phyloP scores from a whole-genome alignment of 805 yeast species.

The Lachancea waltii region DNA sequence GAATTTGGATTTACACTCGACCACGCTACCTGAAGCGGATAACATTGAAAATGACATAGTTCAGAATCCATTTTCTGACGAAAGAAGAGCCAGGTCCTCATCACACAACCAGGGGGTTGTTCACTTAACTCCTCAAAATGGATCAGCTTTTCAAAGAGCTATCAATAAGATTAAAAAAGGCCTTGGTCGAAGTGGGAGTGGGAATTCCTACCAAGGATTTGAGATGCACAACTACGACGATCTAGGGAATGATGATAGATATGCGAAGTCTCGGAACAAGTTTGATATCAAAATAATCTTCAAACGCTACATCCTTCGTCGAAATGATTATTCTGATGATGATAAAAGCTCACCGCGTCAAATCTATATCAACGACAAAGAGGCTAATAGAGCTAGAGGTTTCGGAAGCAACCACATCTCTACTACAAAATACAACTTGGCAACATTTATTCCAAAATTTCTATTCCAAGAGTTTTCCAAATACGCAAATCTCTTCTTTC shows the following conservation, averaged over 20 bases:
- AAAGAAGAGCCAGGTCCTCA: constrained; percentile 1
- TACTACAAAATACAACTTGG: constrained; percentile 90
- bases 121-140: constrained; percentile 5
- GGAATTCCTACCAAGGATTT: constrained; percentile 16
- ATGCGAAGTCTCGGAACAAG: constrained; percentile 30
- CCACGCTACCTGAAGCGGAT: constrained; percentile 17
- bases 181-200: constrained; percentile 11
- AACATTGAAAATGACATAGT: constrained; percentile 34
- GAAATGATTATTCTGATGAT: constrained; percentile 12
- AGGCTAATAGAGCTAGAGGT: constrained; percentile 46
- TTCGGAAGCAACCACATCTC: constrained; percentile 82
- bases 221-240: constrained; percentile 30
- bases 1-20: constrained; percentile 29
- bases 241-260: constrained; percentile 21
- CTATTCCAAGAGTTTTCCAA: constrained; percentile 94
- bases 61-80: constrained; percentile 24
- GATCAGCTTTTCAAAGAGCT: constrained; percentile 18
- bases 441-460: constrained; percentile 91
- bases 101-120: too few species aligned
- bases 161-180: constrained; percentile 16
- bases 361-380: constrained; percentile 61
- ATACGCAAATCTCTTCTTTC: constrained; percentile 89
- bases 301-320: constrained; percentile 32
- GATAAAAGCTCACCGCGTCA: constrained; percentile 46
- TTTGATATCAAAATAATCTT: constrained; percentile 36